Conservation (phyloP, 768 basidiomycete species). For the Leccinum barrowsii region DNA sequence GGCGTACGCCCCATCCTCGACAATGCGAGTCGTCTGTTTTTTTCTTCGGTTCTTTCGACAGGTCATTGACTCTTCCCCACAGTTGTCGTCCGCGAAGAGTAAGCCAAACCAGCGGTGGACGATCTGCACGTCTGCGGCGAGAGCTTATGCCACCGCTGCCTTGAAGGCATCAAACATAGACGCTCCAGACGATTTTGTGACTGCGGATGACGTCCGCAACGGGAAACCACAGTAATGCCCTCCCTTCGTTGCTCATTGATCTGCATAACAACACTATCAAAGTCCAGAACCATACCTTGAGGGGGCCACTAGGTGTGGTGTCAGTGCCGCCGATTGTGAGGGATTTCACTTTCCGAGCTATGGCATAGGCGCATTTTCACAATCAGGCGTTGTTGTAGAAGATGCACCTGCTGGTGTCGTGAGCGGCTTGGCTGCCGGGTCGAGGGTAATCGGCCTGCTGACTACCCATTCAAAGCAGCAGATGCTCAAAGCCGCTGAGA, state of each 20-base stretch:
- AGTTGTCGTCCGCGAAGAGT: constrained; percentile 29
- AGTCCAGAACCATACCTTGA: constrained; percentile 90
- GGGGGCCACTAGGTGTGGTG: constrained; percentile 70
- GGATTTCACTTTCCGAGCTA: not conserved
- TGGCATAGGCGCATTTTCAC: constrained; percentile 5
- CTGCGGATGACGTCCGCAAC: constrained; percentile 74
- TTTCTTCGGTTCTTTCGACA: not conserved
- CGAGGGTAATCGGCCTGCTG: constrained; percentile 77
- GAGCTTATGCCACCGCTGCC: constrained; percentile 68
- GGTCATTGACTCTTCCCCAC: constrained; percentile 5
- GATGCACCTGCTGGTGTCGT: constrained; percentile 86
- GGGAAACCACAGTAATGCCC: constrained; percentile 72
- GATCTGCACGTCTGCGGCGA: constrained; percentile 85
- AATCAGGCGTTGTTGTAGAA: constrained; percentile 77
- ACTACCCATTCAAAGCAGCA: constrained; percentile 75
- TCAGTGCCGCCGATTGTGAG: constrained; percentile 42
- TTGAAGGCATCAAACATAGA: constrained; percentile 63
- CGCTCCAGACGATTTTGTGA: constrained; percentile 71
- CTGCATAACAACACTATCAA: constrained; percentile 1
- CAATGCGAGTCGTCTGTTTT: constrained; percentile 37
- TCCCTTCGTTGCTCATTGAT: not conserved
- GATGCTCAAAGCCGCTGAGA: constrained; percentile 58
- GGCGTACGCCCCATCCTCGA: constrained; percentile 62
- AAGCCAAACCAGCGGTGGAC: constrained; percentile 71
- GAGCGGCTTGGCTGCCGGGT: constrained; percentile 79